Evolutionary conservation across 2,329 filamentous ascomycete genomes (phyloP).

Genomic region (Microsporum ferrugineum): DNA sequence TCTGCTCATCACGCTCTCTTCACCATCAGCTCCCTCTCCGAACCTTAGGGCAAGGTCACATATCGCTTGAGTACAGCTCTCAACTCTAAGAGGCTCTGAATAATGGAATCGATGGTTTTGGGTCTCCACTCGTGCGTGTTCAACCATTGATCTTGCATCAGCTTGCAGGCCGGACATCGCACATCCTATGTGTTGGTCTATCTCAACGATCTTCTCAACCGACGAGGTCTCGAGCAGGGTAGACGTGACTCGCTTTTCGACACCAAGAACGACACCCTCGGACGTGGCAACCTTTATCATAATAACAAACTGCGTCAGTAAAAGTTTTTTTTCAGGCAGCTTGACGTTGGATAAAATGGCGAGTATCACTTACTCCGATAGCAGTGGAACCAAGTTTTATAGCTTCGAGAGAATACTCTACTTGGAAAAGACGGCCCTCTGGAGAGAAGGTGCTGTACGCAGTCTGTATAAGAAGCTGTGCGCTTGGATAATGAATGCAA

Average conservation of each 20-base stretch:
- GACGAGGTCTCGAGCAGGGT: conserved; percentile 94
- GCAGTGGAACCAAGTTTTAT: conserved; percentile 99
- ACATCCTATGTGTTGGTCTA: conserved; percentile 96
- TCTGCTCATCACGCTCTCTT: conserved; percentile 97
- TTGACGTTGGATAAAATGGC: not conserved
- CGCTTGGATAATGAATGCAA: conserved; percentile 8
- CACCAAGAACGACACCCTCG: conserved; percentile 88
- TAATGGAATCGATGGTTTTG: conserved; percentile 98
- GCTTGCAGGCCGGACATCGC: conserved; percentile 98
- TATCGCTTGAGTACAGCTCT: conserved; percentile 98
- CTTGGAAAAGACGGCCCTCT: conserved; percentile 98
- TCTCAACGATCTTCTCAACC: conserved; percentile 99
- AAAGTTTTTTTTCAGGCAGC: not conserved
- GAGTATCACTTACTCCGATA: conserved; percentile 59
- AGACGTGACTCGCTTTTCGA: conserved; percentile 97
- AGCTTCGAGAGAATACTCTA: conserved; percentile 99
- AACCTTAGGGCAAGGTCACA: conserved; percentile 94
- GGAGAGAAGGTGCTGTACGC: conserved; percentile 84
- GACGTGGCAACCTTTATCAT: conserved; percentile 62
- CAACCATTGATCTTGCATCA: conserved; percentile 93
- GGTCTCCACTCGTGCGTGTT: conserved; percentile 94
- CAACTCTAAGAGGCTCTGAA: conserved; percentile 84
- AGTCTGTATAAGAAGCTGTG: conserved; percentile 18
- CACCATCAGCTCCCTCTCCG: conserved; percentile 91
- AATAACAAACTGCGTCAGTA: conserved; percentile 3